Evolutionary conservation across 2,329 filamentous ascomycete species (phyloP).

Genomic region (Monosporascus cannonballus): DNA sequence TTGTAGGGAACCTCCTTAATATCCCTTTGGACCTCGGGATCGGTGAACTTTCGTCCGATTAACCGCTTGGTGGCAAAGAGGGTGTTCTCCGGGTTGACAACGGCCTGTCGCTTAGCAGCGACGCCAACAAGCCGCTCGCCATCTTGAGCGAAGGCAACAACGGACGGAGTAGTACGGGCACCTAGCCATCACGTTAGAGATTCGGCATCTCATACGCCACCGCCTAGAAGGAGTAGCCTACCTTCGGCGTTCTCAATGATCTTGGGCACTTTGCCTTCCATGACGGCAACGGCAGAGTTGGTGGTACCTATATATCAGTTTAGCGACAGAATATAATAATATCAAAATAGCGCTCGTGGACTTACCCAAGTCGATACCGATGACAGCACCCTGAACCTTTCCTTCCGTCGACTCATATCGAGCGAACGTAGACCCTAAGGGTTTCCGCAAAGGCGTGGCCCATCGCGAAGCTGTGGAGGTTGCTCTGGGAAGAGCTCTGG

Average conservation of each 20-base stretch:
- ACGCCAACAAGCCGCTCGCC: slow-evolving; percentile 96
- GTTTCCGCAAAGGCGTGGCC: slow-evolving; percentile 60
- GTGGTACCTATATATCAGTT: slow-evolving; percentile 59
- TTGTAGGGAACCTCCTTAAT: slow-evolving; percentile 98
- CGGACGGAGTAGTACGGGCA: slow-evolving; percentile 86
- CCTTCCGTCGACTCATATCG: slow-evolving; percentile 73
- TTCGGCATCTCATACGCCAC: not conserved
- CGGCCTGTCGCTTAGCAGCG: slow-evolving; percentile 94
- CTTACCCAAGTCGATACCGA: slow-evolving; percentile 94
- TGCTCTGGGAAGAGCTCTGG: slow-evolving; percentile 75
- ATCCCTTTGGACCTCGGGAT: slow-evolving; percentile 89
- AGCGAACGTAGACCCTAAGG: slow-evolving; percentile 67
- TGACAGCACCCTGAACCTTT: slow-evolving; percentile 93
- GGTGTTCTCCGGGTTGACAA: slow-evolving; percentile 98
- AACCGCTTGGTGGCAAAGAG: slow-evolving; percentile 98
- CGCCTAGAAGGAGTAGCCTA: slow-evolving; percentile 33
- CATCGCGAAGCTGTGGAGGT: slow-evolving; percentile 62
- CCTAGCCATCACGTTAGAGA: slow-evolving; percentile 39
- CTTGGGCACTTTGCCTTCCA: slow-evolving; percentile 92
- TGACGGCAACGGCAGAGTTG: slow-evolving; percentile 93
- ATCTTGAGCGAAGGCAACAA: slow-evolving; percentile 92
- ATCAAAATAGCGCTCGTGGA: slow-evolving; percentile 10
- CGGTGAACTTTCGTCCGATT: slow-evolving; percentile 95
- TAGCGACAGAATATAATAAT: too few species aligned
- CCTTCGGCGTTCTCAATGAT: slow-evolving; percentile 98